Percentiles rank a stretch among this genome's conserved stretches.
These are phyloP conservation scores for Hypoxylon sp. DNA, from an alignment of 2,329 filamentous ascomycete genomes.

Conservation along the genomic window DNA sequence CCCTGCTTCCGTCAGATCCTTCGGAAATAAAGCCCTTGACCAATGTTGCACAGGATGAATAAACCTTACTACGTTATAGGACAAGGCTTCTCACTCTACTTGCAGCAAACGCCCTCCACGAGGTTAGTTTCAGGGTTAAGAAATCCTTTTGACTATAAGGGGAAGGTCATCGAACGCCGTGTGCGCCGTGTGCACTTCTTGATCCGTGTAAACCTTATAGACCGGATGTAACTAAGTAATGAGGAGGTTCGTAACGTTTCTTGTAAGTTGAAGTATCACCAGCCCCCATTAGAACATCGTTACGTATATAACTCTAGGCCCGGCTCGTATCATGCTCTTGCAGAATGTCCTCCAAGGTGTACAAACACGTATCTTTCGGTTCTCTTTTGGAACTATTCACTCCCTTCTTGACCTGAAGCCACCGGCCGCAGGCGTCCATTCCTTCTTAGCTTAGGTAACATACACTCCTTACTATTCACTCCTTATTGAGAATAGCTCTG, in stretches of 20 bases:
- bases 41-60: conserved; percentile 32
- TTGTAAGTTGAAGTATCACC: conserved; percentile 36
- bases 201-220: conserved; percentile 23
- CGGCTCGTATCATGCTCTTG: conserved; percentile 33
- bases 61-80: conserved; percentile 38
- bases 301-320: conserved; percentile 43
- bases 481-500: conserved; percentile 37
- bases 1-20: conserved; percentile 35
- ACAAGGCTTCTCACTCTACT: conserved; percentile 35
- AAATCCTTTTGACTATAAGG: conserved; percentile 34
- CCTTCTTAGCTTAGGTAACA: conserved; percentile 44
- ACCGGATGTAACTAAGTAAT: conserved; percentile 42
- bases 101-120: conserved; percentile 28
- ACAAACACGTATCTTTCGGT: conserved; percentile 40
- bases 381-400: conserved; percentile 50
- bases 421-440: conserved; percentile 48
- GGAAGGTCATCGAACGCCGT: conserved; percentile 39
- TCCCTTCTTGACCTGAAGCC: conserved; percentile 46
- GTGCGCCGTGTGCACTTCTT: conserved; percentile 21
- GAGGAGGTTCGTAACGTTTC: conserved; percentile 45
- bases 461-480: conserved; percentile 42
- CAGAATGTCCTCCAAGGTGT: conserved; percentile 32
- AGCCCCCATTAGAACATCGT: conserved; percentile 33
- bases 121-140: conserved; percentile 40
- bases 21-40: conserved; percentile 45